Evolutionary conservation across 805 yeast species (phyloP), one percentile per base, ranked within the genome.

Genomic region (Hanseniaspora guilliermondii): DNA sequence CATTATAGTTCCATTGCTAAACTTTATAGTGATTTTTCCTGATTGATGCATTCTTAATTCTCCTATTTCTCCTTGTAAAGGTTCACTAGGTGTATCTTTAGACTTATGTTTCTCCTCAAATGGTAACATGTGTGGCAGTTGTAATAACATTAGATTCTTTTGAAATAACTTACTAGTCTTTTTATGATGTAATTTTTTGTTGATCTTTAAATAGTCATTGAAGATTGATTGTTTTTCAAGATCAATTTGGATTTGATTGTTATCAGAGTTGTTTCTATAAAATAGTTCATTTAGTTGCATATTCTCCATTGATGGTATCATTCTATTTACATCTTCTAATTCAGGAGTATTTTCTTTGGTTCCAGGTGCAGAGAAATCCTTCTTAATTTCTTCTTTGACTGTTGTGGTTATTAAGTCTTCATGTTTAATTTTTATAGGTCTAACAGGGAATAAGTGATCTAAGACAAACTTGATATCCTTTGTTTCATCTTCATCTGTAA

Each of bases 21-120:
- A 70, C 57, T 79, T 76, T 66, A 89, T 76, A 3, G 94, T 75
- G 21, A 87, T 66, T 64, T 78, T 85, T 3, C 97, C 97, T 1
- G 96, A 86, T 62, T 82, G 78, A 65, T 89, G 96, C 46, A 82
- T 73, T 54, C 91, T 77, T 35, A 91, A 63, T 9, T 76, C 73
- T 6, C 97, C 97, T 38, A 87, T 73, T 53, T 73, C 73, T 1
- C 96, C 96, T 39, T 69, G 22, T 53, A 60, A 56, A 22, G 57
- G 59, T 19, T 47, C 54, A 6, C 30, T 45, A 27, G 52, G 42
- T 4, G 42, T 17, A 12, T 17, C 46, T 9, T 25, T 42, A 4
- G 35, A 2, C 16, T 39, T 39, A 22, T 14, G 42, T 19, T 39
- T 42, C 14, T 37, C 45, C 32, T 57, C 44, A 19, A 62, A 58